phyloP scores from a whole-genome alignment of 441 rosid species.

The Geranium incanum region DNA sequence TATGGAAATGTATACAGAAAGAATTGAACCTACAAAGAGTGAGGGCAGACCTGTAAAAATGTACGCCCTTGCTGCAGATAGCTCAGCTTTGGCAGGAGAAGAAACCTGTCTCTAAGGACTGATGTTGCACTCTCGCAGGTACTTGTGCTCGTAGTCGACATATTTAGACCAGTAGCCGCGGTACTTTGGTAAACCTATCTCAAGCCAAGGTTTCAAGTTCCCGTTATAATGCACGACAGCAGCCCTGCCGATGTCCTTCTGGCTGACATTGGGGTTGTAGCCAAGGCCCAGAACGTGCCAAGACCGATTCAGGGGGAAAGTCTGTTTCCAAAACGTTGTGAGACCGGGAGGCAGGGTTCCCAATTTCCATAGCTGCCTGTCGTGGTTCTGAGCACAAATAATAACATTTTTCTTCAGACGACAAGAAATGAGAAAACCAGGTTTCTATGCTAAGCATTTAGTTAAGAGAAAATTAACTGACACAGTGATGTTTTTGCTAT shows the following conservation, averaged over 20 bases:
- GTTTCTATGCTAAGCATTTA: neutral
- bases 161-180: constrained; percentile 61
- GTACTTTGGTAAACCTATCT: constrained; percentile 76
- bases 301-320: constrained; percentile 48
- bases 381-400: constrained; percentile 58
- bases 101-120: constrained; percentile 40
- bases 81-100: constrained; percentile 2
- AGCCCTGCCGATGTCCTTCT: constrained; percentile 67
- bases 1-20: constrained; percentile 31
- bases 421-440: neutral
- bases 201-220: constrained; percentile 96
- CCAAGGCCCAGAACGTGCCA: constrained; percentile 97
- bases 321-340: constrained; percentile 78
- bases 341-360: constrained; percentile 97
- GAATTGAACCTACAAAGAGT: constrained; percentile 27
- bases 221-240: constrained; percentile 92
- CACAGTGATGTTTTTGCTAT: too few species aligned
- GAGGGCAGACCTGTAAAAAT: constrained; percentile 28
- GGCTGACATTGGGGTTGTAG: constrained; percentile 74
- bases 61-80: constrained; percentile 6
- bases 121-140: constrained; percentile 83
- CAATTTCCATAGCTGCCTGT: constrained; percentile 79
- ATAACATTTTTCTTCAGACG: constrained; percentile 9
- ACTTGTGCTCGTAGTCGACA: constrained; percentile 56
- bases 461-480: too few species aligned